Evolutionary conservation across 768 basidiomycete genomes (phyloP).

Genomic region (Rhodosporidiobolus odoratus): DNA sequence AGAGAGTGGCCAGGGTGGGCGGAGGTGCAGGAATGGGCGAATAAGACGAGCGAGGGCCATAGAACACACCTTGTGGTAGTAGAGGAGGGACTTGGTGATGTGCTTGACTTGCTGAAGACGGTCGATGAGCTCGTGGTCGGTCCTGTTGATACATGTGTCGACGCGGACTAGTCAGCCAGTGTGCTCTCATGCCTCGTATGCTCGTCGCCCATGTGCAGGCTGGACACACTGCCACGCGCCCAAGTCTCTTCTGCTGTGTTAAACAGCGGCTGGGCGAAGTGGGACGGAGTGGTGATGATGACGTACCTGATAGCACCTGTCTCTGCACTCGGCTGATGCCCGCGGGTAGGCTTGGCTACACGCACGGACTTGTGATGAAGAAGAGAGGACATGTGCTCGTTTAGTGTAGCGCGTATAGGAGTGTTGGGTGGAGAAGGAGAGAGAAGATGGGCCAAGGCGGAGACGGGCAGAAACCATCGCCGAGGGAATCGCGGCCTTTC

Average conservation of each 20-base stretch:
- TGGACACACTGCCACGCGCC: too few relatives aligned
- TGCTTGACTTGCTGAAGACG: conserved; percentile 37
- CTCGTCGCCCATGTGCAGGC: too few relatives aligned
- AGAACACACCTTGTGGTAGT: conserved; percentile 36
- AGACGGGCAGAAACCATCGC: not conserved
- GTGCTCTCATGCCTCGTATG: too few relatives aligned
- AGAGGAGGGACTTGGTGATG: conserved; percentile 30
- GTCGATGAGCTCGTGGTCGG: conserved; percentile 32
- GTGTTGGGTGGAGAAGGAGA: not conserved
- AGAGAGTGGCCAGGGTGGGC: too few relatives aligned
- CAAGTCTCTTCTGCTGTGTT: too few relatives aligned
- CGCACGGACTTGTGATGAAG: conserved; percentile 30
- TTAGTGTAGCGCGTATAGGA: not conserved
- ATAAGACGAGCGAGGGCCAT: not conserved
- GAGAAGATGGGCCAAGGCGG: not conserved
- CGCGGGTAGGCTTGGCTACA: conserved; percentile 32
- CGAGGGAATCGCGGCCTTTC: too few relatives aligned
- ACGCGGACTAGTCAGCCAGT: too few relatives aligned
- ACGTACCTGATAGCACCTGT: conserved; percentile 26
- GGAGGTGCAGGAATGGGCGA: not conserved
- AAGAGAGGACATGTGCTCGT: conserved; percentile 16
- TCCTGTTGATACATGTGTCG: too few relatives aligned
- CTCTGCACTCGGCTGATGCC: conserved; percentile 21
- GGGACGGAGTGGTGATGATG: not conserved
- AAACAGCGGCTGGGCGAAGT: not conserved